These are phyloP conservation scores for Geotrichum bryndzae DNA, from an alignment of 1,139 yeast genomes.

Conservation along the genomic window DNA sequence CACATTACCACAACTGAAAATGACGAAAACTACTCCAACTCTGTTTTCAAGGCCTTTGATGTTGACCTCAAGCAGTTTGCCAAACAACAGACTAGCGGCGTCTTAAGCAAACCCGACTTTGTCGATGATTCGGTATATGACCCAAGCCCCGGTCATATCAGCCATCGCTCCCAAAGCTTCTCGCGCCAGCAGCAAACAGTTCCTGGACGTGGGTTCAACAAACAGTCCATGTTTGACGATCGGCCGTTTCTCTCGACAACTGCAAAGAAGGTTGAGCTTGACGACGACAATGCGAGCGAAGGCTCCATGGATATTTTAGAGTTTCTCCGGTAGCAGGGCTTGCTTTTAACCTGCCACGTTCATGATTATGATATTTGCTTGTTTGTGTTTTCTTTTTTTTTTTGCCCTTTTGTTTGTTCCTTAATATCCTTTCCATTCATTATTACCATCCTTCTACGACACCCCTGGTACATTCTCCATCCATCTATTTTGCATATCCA, in stretches of 20 bases:
- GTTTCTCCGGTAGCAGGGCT: conserved; percentile 18
- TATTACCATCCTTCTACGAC: background rate
- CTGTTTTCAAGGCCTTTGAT: conserved; percentile 6
- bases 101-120: background rate
- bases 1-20: background rate
- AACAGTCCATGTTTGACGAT: conserved; percentile 3
- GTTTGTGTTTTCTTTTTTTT: background rate
- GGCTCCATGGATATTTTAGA: conserved; percentile 22
- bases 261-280: conserved; percentile 16
- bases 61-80: conserved; percentile 13
- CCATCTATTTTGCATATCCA: background rate
- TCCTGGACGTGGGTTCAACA: background rate
- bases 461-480: background rate
- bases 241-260: conserved; percentile 12
- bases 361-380: background rate
- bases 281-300: conserved; percentile 16
- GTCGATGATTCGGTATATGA: background rate
- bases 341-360: background rate
- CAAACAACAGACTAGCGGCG: background rate
- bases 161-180: background rate
- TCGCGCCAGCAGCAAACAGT: background rate
- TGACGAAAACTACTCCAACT: background rate
- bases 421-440: conserved; percentile 2
- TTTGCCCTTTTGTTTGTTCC: background rate
- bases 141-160: background rate